Conservation (phyloP, 495 filamentous ascomycete species). For the Penicillium lagena region DNA sequence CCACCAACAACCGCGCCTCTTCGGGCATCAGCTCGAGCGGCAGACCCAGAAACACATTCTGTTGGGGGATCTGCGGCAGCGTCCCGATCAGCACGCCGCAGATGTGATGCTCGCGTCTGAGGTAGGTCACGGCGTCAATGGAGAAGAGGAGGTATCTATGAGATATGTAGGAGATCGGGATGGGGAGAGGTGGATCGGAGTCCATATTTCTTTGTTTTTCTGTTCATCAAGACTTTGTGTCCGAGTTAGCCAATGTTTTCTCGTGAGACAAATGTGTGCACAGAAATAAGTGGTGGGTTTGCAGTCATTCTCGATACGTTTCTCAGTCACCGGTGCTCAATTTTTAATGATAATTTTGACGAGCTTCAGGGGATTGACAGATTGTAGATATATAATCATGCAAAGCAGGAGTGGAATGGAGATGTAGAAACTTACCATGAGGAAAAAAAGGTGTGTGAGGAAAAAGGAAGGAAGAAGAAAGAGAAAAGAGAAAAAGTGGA, state of each 20-base stretch:
- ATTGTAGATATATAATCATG: constrained; percentile 74
- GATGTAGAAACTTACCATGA: constrained; percentile 27
- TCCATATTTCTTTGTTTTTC: constrained; percentile 18
- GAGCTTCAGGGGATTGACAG: constrained; percentile 87
- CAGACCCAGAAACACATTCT: constrained; percentile 89
- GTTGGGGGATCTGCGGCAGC: constrained; percentile 84
- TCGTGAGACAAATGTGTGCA: background rate
- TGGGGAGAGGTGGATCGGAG: constrained; percentile 41
- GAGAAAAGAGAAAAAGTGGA: constrained; percentile 14
- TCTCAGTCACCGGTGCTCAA: constrained; percentile 44
- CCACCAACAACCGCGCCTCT: constrained; percentile 77
- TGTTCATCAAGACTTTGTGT: too few species aligned
- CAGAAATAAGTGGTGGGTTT: constrained; percentile 1
- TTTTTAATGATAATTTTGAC: constrained; percentile 30
- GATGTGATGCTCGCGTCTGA: constrained; percentile 77
- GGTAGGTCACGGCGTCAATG: constrained; percentile 69
- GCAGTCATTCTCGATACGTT: constrained; percentile 43
- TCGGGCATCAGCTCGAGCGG: constrained; percentile 87
- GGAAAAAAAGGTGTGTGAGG: constrained; percentile 7
- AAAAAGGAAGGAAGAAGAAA: constrained; percentile 6
- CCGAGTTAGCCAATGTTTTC: too few species aligned
- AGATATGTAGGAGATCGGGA: constrained; percentile 78
- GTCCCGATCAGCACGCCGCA: constrained; percentile 82
- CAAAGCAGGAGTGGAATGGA: constrained; percentile 15
- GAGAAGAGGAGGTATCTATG: constrained; percentile 87